Percentiles rank a stretch among this genome's conserved stretches.
Conservation (phyloP, 305 asterid species). For the Fraxinus nigra region DNA sequence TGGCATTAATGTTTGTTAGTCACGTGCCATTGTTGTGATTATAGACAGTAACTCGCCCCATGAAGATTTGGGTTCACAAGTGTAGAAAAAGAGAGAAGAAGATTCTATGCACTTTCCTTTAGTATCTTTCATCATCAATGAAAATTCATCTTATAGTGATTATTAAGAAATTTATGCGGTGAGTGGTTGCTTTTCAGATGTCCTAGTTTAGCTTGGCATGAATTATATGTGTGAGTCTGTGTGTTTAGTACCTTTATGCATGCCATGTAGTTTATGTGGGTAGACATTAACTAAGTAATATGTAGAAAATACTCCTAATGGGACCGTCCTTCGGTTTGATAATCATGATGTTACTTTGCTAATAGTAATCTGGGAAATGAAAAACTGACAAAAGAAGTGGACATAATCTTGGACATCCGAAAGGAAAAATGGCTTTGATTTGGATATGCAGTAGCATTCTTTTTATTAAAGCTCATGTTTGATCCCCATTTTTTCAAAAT, state of each 20-base stretch:
- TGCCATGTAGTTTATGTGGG: background rate
- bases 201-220: background rate
- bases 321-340: conserved; percentile 2
- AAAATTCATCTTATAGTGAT: background rate
- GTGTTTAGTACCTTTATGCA: background rate
- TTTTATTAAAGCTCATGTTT: background rate
- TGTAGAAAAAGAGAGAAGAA: background rate
- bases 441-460: conserved; percentile 7
- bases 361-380: background rate
- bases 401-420: background rate
- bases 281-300: background rate
- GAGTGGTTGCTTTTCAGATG: background rate
- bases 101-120: background rate
- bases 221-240: background rate
- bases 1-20: background rate
- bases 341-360: background rate
- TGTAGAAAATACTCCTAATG: background rate
- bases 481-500: background rate
- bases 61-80: background rate
- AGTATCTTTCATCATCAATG: background rate
- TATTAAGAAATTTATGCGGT: background rate
- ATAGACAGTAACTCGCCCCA: background rate
- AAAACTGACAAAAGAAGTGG: background rate
- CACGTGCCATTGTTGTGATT: background rate
- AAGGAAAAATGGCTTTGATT: background rate